Conservation (phyloP, 768 basidiomycete species). For the Solioccasus polychromus region DNA sequence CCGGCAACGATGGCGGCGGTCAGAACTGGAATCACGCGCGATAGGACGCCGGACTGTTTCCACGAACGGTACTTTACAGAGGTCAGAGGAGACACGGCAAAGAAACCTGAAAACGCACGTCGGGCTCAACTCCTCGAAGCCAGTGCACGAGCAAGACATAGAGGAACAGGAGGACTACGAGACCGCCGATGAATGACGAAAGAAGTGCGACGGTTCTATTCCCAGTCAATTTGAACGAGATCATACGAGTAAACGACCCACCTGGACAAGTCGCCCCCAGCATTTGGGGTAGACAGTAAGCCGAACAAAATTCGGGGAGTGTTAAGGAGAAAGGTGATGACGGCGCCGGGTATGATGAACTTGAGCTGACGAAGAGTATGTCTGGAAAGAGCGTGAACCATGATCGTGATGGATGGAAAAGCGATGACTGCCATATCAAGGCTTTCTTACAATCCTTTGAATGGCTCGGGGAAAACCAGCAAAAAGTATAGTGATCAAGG, state of each 20-base stretch:
- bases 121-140: slow-evolving; percentile 62
- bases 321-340: slow-evolving; percentile 59
- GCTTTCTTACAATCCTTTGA: not conserved
- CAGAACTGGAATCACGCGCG: slow-evolving; percentile 65
- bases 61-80: slow-evolving; percentile 64
- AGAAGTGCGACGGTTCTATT: slow-evolving; percentile 51
- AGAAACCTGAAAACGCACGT: slow-evolving; percentile 45
- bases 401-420: not conserved
- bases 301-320: slow-evolving; percentile 50
- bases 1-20: slow-evolving; percentile 69
- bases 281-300: slow-evolving; percentile 31
- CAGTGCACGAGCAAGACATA: slow-evolving; percentile 70
- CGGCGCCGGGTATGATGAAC: slow-evolving; percentile 69
- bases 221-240: slow-evolving; percentile 5
- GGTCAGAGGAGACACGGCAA: not conserved
- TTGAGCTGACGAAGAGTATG: slow-evolving; percentile 71
- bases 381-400: slow-evolving; percentile 29
- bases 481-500: slow-evolving; percentile 57
- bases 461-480: slow-evolving; percentile 46
- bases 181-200: slow-evolving; percentile 51
- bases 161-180: slow-evolving; percentile 69
- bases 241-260: slow-evolving; percentile 16
- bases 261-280: slow-evolving; percentile 52
- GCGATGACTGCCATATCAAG: slow-evolving; percentile 15
- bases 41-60: slow-evolving; percentile 67